phyloP scores from a whole-genome alignment of 2,329 filamentous ascomycete species.

The Tolypocladium capitatum region DNA sequence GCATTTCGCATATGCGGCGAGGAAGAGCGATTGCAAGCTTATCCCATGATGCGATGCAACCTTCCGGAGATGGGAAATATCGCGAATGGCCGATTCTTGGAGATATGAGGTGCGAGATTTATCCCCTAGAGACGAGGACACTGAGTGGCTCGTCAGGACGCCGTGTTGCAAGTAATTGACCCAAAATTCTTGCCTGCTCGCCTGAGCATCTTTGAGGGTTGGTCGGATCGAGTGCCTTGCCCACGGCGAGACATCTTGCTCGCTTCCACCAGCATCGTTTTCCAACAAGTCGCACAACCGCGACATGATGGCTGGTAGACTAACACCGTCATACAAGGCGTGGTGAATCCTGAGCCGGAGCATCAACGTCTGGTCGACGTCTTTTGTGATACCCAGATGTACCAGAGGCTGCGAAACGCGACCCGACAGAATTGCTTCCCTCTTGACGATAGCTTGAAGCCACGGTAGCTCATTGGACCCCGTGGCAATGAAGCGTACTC shows the following conservation, averaged over 20 bases:
- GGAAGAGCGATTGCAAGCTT: slow-evolving; percentile 60
- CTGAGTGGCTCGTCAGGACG: background rate
- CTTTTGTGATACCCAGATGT: slow-evolving; percentile 7
- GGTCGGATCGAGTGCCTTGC: slow-evolving; percentile 8
- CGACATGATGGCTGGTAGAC: slow-evolving; percentile 50
- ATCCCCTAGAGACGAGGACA: background rate
- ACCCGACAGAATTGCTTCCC: background rate
- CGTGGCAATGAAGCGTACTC: slow-evolving; percentile 52
- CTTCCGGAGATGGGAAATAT: slow-evolving; percentile 17
- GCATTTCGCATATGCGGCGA: slow-evolving; percentile 53
- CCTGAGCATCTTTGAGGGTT: background rate
- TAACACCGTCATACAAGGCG: slow-evolving; percentile 77
- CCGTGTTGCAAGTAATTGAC: slow-evolving; percentile 20
- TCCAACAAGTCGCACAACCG: slow-evolving; percentile 8
- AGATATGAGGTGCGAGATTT: slow-evolving; percentile 21
- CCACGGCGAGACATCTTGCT: slow-evolving; percentile 13
- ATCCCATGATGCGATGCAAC: slow-evolving; percentile 39
- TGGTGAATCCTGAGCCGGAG: slow-evolving; percentile 61
- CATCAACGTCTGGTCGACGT: slow-evolving; percentile 5
- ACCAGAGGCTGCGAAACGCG: slow-evolving; percentile 10
- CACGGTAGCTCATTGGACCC: slow-evolving; percentile 34
- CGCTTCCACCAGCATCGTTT: slow-evolving; percentile 3
- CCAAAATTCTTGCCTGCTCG: slow-evolving; percentile 26
- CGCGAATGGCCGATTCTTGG: slow-evolving; percentile 29
- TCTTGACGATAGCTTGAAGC: slow-evolving; percentile 45